Conservation (phyloP, 1,284 basidiomycete species). For the Sparassis latifolia region DNA sequence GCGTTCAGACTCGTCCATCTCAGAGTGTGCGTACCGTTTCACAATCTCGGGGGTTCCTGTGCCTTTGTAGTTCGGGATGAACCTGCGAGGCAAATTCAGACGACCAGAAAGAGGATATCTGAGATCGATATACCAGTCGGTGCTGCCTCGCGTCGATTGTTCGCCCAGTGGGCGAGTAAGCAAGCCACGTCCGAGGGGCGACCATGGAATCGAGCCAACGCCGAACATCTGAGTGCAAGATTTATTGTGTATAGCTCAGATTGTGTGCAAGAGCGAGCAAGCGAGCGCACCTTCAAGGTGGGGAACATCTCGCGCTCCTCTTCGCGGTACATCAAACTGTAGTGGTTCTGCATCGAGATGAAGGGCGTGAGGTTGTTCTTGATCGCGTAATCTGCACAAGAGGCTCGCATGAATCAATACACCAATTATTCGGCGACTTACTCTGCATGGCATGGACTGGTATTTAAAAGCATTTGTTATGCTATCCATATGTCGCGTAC, state of each 20-base stretch:
- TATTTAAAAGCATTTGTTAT: background rate
- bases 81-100: background rate
- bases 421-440: constrained; percentile 1
- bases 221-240: constrained; percentile 20
- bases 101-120: background rate
- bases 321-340: constrained; percentile 40
- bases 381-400: constrained; percentile 25
- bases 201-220: constrained; percentile 38
- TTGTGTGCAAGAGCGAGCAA: background rate
- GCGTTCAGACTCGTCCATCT: background rate
- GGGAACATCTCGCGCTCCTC: constrained; percentile 49
- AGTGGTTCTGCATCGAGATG: constrained; percentile 51
- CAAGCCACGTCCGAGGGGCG: constrained; percentile 32
- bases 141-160: constrained; percentile 19
- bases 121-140: constrained; percentile 9
- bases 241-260: background rate
- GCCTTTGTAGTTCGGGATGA: constrained; percentile 15
- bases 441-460: constrained; percentile 46
- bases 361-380: constrained; percentile 39
- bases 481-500: no score
- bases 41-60: constrained; percentile 10
- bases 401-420: background rate
- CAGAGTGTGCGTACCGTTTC: constrained; percentile 4
- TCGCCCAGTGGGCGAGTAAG: constrained; percentile 28
- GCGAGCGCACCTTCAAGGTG: constrained; percentile 19